A percentile compares a stretch with the other conserved stretches of the same genome.
phyloP scores from a whole-genome alignment of 306 rosid species.

The Neltuma alba region DNA sequence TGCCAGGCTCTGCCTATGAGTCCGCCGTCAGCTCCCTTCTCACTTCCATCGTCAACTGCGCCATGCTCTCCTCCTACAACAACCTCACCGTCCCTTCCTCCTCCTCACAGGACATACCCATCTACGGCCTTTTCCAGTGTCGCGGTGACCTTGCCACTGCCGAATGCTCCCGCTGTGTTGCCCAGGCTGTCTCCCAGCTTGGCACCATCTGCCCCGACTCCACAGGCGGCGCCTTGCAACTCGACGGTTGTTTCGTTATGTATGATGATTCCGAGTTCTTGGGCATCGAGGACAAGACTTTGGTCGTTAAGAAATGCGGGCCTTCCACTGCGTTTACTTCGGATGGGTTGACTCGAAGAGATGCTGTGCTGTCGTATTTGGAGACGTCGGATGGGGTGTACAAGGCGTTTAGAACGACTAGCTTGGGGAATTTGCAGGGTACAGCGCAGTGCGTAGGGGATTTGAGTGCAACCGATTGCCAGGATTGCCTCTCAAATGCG shows the following conservation, averaged over 20 bases:
- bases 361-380: conserved; percentile 58
- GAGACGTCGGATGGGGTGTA: conserved; percentile 46
- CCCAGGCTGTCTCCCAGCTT: conserved; percentile 60
- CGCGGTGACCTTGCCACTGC: conserved; percentile 68
- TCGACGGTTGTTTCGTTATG: conserved; percentile 84
- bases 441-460: conserved; percentile 91
- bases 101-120: conserved; percentile 45
- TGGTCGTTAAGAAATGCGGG: conserved; percentile 75
- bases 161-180: conserved; percentile 70
- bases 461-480: conserved; percentile 73
- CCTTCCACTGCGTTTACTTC: conserved; percentile 56
- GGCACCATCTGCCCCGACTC: conserved; percentile 63
- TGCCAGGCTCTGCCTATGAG: conserved; percentile 64
- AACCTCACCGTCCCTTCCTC: conserved; percentile 57
- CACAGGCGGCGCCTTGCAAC: conserved; percentile 86
- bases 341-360: conserved; percentile 52
- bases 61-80: conserved; percentile 67
- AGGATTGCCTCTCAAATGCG: conserved; percentile 80
- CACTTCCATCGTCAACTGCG: conserved; percentile 69
- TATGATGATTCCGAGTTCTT: conserved; percentile 71
- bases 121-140: conserved; percentile 86
- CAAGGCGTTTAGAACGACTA: conserved; percentile 38
- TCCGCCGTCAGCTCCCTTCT: conserved; percentile 63
- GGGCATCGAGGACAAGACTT: conserved; percentile 86
- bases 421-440: conserved; percentile 46